Conservation (phyloP, 768 basidiomycete species). For the Tulasnella sp. region DNA sequence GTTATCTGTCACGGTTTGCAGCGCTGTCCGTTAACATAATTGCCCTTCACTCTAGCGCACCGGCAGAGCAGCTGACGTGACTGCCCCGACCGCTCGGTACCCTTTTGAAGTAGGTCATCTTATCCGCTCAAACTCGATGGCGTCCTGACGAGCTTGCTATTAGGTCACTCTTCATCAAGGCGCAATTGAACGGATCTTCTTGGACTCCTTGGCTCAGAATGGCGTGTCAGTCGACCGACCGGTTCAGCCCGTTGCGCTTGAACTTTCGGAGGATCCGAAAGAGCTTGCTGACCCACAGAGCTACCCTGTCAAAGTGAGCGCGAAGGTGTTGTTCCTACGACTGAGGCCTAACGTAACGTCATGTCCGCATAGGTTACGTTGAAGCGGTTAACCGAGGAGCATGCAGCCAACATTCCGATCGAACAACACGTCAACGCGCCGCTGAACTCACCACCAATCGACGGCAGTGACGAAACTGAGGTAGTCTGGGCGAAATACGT, state of each 20-base stretch:
- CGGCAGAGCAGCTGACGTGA: constrained; percentile 54
- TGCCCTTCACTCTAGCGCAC: constrained; percentile 40
- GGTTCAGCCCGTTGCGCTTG: constrained; percentile 27
- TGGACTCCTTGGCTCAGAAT: constrained; percentile 20
- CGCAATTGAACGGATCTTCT: constrained; percentile 26
- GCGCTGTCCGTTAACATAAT: neutral
- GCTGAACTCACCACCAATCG: neutral
- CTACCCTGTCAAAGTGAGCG: constrained; percentile 25
- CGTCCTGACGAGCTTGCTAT: neutral
- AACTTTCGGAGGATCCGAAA: constrained; percentile 25
- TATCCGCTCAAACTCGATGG: neutral
- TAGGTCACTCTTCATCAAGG: constrained; percentile 36
- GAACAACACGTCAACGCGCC: neutral
- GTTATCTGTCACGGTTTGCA: neutral
- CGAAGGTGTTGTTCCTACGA: neutral
- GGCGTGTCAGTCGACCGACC: constrained; percentile 27
- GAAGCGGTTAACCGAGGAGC: constrained; percentile 25
- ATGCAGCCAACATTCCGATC: neutral
- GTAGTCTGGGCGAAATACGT: constrained; percentile 64
- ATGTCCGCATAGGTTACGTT: constrained; percentile 12
- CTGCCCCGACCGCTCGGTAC: constrained; percentile 54
- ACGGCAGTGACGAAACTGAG: constrained; percentile 37
- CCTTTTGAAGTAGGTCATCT: constrained; percentile 51
- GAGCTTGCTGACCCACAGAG: constrained; percentile 25
- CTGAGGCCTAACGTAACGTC: neutral